Evolutionary conservation across 495 filamentous ascomycete species (phyloP), one percentile per base, ranked within the genome.

Genomic region (Hypoxylon crocopeplum): DNA sequence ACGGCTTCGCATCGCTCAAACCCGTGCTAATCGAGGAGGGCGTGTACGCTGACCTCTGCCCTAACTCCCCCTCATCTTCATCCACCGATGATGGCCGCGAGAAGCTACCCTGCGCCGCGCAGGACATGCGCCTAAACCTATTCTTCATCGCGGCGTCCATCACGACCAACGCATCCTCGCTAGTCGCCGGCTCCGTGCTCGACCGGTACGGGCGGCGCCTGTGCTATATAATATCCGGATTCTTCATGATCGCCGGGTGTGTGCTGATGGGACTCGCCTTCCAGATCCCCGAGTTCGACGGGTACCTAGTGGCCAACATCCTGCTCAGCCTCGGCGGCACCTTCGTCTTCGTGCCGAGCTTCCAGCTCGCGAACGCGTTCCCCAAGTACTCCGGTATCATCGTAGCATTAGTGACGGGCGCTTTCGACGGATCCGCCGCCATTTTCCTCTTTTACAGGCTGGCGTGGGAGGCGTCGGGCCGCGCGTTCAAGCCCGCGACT

Each of bases 1-100:
- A 90, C 69, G 88, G 88, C 5, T 91, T 87, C 70, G 87, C 88
- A 2, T 88, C 88, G 4, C 72, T 91, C 40, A 91, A 90, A 61
- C 88, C 88, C 0, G 79, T 90, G 1, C 67, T 91, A 22, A 77
- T 90, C 22, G 71, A 77, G 8, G 85, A 89, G 67, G 83, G 83
- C 0, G 86, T 90, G 5, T 91, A 90, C 65, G 73, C 77, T 17
- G 73, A 86, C 19, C 64, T 73, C 19, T 91, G 88, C 58, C 77
- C n/a, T n/a, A n/a, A n/a, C n/a, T n/a, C n/a, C n/a, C 76, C 0
- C 55, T 70, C 3, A 64, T 80, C 7, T 78, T 79, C 55, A 53
- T 77, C 54, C 50, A 20, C 17, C 2, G 65, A 79, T 7, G 38
- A 48, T 4, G 32, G 49, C 39, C 34, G 20, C 16, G 72, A 78